A percentile compares a stretch with the other conserved stretches of the same genome.
phyloP scores from a whole-genome alignment of 2,329 filamentous ascomycete genomes.

The Stemphylium vesicarium region DNA sequence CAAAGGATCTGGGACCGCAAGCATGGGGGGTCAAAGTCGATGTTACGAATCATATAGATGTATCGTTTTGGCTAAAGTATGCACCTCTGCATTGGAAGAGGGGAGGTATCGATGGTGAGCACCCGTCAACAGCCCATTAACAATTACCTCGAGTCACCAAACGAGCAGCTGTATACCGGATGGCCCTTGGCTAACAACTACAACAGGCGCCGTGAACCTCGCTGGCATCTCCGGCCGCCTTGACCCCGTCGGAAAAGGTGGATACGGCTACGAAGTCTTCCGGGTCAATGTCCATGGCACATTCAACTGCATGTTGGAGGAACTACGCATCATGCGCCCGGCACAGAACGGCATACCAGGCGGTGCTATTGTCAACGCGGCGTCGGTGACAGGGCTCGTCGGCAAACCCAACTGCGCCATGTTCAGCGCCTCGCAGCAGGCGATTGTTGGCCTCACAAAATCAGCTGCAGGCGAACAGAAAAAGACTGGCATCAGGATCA shows the following conservation, averaged over 20 bases:
- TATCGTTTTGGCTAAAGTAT: slow-evolving; percentile 21
- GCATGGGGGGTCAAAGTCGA: slow-evolving; percentile 32
- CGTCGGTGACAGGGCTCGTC: slow-evolving; percentile 57
- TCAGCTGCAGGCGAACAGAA: slow-evolving; percentile 48
- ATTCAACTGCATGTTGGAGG: slow-evolving; percentile 42
- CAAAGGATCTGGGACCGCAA: slow-evolving; percentile 10
- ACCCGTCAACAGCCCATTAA: background rate
- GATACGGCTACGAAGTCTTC: slow-evolving; percentile 44
- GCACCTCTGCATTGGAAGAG: slow-evolving; percentile 13
- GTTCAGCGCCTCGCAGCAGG: slow-evolving; percentile 36
- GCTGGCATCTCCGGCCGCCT: slow-evolving; percentile 53
- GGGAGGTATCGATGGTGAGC: slow-evolving; percentile 25
- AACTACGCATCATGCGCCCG: slow-evolving; percentile 48
- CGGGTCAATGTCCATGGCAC: slow-evolving; percentile 44
- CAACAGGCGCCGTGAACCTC: slow-evolving; percentile 8
- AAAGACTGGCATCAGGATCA: slow-evolving; percentile 37
- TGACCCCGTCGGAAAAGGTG: slow-evolving; percentile 30
- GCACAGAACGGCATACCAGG: slow-evolving; percentile 9
- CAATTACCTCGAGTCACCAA: background rate
- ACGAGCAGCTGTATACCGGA: background rate
- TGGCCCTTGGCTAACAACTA: background rate
- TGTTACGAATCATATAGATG: slow-evolving; percentile 41
- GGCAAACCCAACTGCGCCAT: slow-evolving; percentile 31
- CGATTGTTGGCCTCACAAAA: slow-evolving; percentile 43
- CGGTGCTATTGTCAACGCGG: slow-evolving; percentile 50